These are phyloP conservation scores for Linnemannia exigua DNA, from an alignment of 192 early-diverging fungal genomes.

Conservation along the genomic window DNA sequence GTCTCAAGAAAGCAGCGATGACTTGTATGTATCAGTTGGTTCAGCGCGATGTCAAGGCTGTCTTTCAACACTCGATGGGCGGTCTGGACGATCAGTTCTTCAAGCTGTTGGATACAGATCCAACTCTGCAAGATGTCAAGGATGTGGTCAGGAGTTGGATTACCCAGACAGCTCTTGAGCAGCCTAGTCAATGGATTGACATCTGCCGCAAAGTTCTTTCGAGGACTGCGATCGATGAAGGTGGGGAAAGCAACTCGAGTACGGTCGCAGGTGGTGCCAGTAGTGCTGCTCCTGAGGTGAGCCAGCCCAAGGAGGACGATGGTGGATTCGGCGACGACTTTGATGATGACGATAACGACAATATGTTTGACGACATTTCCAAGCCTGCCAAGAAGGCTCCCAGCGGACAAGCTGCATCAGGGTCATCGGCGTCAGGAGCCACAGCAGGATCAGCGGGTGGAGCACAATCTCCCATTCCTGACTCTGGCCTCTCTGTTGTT, in stretches of 20 bases:
- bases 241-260: constrained; percentile 26
- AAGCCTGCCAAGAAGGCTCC: constrained; percentile 22
- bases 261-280: constrained; percentile 11
- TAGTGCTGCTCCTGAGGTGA: constrained; percentile 11
- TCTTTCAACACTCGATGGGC: constrained; percentile 72
- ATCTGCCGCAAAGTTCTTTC: constrained; percentile 85
- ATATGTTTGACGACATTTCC: constrained; percentile 41
- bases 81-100: constrained; percentile 87
- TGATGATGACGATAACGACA: constrained; percentile 44
- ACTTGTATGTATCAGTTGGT: constrained; percentile 91
- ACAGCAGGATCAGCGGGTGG: neutral
- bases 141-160: constrained; percentile 73
- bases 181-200: constrained; percentile 87
- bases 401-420: neutral
- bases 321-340: constrained; percentile 62
- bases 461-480: constrained; percentile 25
- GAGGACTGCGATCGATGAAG: constrained; percentile 66
- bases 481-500: constrained; percentile 41
- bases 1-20: constrained; percentile 80
- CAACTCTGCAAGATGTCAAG: constrained; percentile 68
- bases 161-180: constrained; percentile 70
- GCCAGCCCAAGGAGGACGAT: constrained; percentile 52
- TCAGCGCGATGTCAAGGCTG: constrained; percentile 78
- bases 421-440: constrained; percentile 2
- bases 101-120: constrained; percentile 83